Evolutionary conservation across 179 eudicot genomes (phyloP), one percentile per base, ranked within the genome.

Genomic region (Patellifolia procumbens): DNA sequence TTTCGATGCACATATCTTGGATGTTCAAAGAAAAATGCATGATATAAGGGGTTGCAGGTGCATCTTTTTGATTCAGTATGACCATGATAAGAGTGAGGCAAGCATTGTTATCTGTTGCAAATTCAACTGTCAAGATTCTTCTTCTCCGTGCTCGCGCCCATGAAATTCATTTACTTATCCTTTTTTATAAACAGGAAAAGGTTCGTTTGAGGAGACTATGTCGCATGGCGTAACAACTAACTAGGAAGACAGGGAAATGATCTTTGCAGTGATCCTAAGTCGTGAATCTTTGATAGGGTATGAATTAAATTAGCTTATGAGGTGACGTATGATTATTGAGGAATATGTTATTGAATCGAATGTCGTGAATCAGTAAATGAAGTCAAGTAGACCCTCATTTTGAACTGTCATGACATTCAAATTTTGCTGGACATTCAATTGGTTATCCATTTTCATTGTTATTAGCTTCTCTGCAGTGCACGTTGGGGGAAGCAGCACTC

Each of bases 141-240:
- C 58, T 24, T 26, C 7, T 37, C 22, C 7, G 9, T 29, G 64
- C 26, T 19, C 39, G 51, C 37, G 9, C 32, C 10, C 72, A 58
- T 39, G 2, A 17, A 28, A 26, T 1, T 37, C 13, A n/a, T 42
- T 42, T 42, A 24, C 5, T 17, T 22, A 31, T 39, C 28, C 9
- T 65, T 34, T 45, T n/a, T 68, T 19, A n/a, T 24, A 48, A 68
- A 72, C 88, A 92, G 97, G 97, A 92, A 71, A 83, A 29, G 71
- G 95, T 92, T 48, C 95, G 87, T 58, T 70, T 91, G 81, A 86
- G 83, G 70, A 88, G 96, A 88, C 80, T 92, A 64, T 92, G 96
- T 81, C 84, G 90, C 80, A 82, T 72, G 32, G 78, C 76, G 5
- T 70, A 72, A 74, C 72, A 11, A 31, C 5, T 70, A 72, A 74